Evolutionary conservation across 257 asterid species (phyloP).

Genomic region (Linderniella brevidens): DNA sequence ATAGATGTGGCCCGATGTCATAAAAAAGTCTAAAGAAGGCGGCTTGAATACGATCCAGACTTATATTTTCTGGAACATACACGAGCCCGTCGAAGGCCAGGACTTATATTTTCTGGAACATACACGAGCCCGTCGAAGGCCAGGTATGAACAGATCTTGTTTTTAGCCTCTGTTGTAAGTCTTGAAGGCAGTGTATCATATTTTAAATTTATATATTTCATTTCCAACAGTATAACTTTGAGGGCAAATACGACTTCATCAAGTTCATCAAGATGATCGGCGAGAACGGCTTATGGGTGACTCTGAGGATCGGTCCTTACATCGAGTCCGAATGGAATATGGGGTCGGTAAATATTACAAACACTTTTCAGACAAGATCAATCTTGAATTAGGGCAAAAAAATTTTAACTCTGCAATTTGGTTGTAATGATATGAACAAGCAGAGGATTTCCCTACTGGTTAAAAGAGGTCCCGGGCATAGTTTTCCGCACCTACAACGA

Average conservation of each 20-base stretch:
- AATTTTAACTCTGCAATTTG: not conserved
- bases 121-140: slow-evolving; percentile 76
- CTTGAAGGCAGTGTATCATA: too few relatives aligned
- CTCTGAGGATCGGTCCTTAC: slow-evolving; percentile 84
- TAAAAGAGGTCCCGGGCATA: slow-evolving; percentile 51
- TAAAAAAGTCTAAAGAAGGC: slow-evolving; percentile 46
- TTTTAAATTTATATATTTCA: not conserved
- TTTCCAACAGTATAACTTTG: slow-evolving; percentile 38
- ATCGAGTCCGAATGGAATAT: slow-evolving; percentile 92
- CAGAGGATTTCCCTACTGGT: slow-evolving; percentile 94
- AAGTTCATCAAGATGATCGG: slow-evolving; percentile 48
- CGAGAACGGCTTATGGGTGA: slow-evolving; percentile 59
- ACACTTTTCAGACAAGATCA: not conserved
- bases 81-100: slow-evolving; percentile 75
- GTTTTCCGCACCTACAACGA: slow-evolving; percentile 74
- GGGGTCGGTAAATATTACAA: slow-evolving; percentile 21
- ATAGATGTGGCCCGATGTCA: slow-evolving; percentile 77
- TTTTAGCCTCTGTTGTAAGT: too few relatives aligned
- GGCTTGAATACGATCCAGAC: slow-evolving; percentile 74
- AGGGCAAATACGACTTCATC: slow-evolving; percentile 53
- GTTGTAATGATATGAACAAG: too few relatives aligned
- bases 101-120: slow-evolving; percentile 91
- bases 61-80: slow-evolving; percentile 82
- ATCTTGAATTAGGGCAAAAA: too few relatives aligned
- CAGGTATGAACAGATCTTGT: slow-evolving; percentile 25